Conservation (phyloP, 805 yeast species). For the Huiozyma naganishii region DNA sequence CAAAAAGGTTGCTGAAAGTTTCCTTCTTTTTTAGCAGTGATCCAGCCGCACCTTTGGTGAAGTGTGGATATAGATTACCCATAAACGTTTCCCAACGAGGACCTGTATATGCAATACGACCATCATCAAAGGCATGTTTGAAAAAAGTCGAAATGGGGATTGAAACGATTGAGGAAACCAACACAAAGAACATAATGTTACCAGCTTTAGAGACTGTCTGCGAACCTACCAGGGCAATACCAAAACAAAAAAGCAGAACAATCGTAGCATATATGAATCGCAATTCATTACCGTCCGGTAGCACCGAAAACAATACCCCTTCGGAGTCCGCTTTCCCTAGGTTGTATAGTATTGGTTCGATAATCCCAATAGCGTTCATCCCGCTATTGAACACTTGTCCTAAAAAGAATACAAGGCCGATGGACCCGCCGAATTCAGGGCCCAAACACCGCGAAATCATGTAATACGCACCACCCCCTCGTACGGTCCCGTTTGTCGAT, state of each 20-base stretch:
- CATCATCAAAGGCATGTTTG: slow-evolving; percentile 50
- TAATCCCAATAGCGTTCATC: slow-evolving; percentile 88
- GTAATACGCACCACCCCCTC: slow-evolving; percentile 97
- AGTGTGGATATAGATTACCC: slow-evolving; percentile 64
- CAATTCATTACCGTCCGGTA: slow-evolving; percentile 66
- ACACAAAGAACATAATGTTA: slow-evolving; percentile 52
- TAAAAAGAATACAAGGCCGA: slow-evolving; percentile 85
- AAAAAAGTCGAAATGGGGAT: slow-evolving; percentile 70
- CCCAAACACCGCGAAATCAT: slow-evolving; percentile 94
- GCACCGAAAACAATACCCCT: slow-evolving; percentile 32
- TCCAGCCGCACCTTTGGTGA: slow-evolving; percentile 90
- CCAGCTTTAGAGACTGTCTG: slow-evolving; percentile 76
- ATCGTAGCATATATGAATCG: slow-evolving; percentile 62
- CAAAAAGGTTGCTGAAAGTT: slow-evolving; percentile 77
- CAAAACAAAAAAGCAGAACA: slow-evolving; percentile 59
- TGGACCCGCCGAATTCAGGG: slow-evolving; percentile 97
- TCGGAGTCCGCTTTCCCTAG: slow-evolving; percentile 53
- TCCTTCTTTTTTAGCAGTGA: slow-evolving; percentile 53
- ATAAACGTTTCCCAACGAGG: slow-evolving; percentile 54
- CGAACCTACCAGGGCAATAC: slow-evolving; percentile 72
- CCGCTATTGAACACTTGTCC: slow-evolving; percentile 92
- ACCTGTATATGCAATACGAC: slow-evolving; percentile 54
- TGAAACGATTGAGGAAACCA: slow-evolving; percentile 63
- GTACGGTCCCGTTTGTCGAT: slow-evolving; percentile 92
- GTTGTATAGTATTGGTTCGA: slow-evolving; percentile 78